Conservation (phyloP, 73 alveolate genomes). For the Paramecium octaurelia region DNA sequence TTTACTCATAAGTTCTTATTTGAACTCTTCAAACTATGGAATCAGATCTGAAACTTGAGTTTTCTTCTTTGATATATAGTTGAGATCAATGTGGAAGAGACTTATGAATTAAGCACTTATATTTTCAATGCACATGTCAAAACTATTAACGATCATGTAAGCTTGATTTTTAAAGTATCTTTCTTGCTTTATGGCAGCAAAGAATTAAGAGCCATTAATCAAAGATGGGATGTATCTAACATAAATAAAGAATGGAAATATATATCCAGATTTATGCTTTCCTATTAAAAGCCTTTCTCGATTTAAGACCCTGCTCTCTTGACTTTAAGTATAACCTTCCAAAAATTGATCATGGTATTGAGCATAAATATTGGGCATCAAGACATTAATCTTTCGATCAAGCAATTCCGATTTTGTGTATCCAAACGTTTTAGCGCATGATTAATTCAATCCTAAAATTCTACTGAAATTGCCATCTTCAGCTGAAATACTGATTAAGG, state of each 20-base stretch:
- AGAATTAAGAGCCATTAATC: constrained; percentile 50
- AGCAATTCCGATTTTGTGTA: constrained; percentile 24
- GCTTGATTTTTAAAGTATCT: constrained; percentile 31
- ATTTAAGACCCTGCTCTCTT: constrained; percentile 45
- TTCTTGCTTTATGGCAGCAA: constrained; percentile 30
- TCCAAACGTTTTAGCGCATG: constrained; percentile 34
- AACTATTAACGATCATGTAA: constrained; percentile 45
- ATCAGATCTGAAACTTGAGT: constrained; percentile 9
- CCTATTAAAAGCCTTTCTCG: constrained; percentile 27
- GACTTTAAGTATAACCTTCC: constrained; percentile 29
- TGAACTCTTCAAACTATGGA: background rate
- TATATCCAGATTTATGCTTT: constrained; percentile 44
- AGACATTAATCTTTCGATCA: constrained; percentile 48
- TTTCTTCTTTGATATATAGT: constrained; percentile 24
- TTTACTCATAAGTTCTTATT: background rate
- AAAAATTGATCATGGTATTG: constrained; percentile 47
- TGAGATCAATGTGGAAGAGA: constrained; percentile 45
- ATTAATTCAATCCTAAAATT: background rate
- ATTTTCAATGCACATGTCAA: constrained; percentile 27
- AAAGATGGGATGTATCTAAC: constrained; percentile 57
- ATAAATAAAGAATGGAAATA: constrained; percentile 24
- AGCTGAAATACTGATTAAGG: constrained; percentile 48
- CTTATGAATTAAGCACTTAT: background rate
- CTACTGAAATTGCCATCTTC: constrained; percentile 43
- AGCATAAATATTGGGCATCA: constrained; percentile 60